Percentiles rank a stretch among this genome's conserved stretches.
Evolutionary conservation across 139 green algal species (phyloP).

Genomic region (Prasinococcaceae sp.): DNA sequence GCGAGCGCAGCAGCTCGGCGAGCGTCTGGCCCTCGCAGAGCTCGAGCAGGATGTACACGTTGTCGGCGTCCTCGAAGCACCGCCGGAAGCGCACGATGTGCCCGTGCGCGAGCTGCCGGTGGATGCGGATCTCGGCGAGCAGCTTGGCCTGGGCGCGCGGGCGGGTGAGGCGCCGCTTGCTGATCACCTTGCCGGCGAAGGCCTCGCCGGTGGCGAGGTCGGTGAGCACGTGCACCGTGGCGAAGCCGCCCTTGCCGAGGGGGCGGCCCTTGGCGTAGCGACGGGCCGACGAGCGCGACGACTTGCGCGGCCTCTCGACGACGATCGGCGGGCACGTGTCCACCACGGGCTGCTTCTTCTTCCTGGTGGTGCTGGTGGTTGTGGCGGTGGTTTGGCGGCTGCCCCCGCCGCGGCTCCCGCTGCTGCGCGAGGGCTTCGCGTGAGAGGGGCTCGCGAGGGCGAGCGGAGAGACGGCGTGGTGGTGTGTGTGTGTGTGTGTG

Average conservation of each 20-base stretch:
- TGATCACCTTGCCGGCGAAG: neutral
- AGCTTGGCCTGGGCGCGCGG: conserved; percentile 1
- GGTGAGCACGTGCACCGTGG: neutral
- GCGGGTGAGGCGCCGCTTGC: neutral
- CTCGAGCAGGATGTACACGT: conserved; percentile 27
- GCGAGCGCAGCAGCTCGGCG: conserved; percentile 9
- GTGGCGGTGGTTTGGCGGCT: no score
- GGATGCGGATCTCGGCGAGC: conserved; percentile 11
- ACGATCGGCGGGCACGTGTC: no score
- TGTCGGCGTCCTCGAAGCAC: conserved; percentile 16
- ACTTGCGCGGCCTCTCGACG: no score
- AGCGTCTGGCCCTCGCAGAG: conserved; percentile 13
- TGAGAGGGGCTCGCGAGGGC: no score
- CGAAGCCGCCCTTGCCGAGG: conserved; percentile 11
- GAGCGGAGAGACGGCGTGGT: no score
- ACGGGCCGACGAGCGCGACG: no score
- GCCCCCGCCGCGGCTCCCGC: no score
- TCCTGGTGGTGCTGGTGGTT: no score
- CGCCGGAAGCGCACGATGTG: neutral
- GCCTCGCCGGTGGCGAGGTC: neutral
- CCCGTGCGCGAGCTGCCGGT: neutral
- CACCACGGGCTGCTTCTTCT: no score
- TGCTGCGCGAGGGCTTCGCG: no score
- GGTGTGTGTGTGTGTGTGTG: no score
- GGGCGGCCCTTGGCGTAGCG: neutral